Evolutionary conservation across 768 basidiomycete species (phyloP).

Genomic region (Agaricus blazei): DNA sequence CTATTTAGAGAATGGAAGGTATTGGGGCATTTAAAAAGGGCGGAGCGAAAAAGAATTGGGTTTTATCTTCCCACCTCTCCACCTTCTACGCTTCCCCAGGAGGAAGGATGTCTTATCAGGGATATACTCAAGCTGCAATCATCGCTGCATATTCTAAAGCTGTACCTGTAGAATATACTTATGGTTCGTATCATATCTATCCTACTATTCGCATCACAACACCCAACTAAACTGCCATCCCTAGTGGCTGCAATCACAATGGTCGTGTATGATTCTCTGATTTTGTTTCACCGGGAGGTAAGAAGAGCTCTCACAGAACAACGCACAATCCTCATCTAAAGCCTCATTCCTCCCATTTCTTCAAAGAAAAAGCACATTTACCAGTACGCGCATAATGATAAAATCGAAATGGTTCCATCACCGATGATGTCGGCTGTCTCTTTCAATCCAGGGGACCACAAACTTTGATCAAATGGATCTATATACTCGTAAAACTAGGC

Average conservation of each 20-base stretch:
- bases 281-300: neutral
- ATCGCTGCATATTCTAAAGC: neutral
- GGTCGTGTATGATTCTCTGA: slow-evolving; percentile 1
- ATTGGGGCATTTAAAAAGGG: too few species aligned
- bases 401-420: neutral
- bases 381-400: neutral
- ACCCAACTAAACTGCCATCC: neutral
- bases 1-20: too few species aligned
- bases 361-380: neutral
- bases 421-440: neutral
- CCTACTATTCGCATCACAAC: neutral
- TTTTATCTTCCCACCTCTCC: too few species aligned
- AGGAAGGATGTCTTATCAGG: neutral
- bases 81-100: too few species aligned
- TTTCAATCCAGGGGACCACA: neutral
- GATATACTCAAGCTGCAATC: neutral
- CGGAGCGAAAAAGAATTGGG: too few species aligned
- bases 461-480: slow-evolving; percentile 2
- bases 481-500: neutral
- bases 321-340: too few species aligned
- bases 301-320: neutral
- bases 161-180: neutral
- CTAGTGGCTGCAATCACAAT: neutral
- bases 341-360: neutral
- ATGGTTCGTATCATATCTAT: neutral